These are phyloP conservation scores for Sugiyamaella castrensis DNA, from an alignment of 1,139 yeast genomes.

Conservation along the genomic window DNA sequence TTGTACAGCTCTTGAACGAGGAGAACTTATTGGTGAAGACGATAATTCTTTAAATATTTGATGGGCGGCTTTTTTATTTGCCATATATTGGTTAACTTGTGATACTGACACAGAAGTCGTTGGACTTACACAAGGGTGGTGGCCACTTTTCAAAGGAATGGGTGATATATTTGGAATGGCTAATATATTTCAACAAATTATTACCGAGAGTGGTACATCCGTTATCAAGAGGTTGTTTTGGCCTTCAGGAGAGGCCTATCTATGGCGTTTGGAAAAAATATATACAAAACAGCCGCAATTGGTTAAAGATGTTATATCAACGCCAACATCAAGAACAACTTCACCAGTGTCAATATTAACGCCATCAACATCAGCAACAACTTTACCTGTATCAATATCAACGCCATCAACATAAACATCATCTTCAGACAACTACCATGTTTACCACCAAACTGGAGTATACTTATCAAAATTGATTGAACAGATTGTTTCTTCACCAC, in stretches of 20 bases:
- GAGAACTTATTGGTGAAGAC: background rate
- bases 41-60: slow-evolving; percentile 9
- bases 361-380: too few species aligned
- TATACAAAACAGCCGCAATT: background rate
- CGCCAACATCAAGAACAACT: too few species aligned
- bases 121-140: slow-evolving; percentile 13
- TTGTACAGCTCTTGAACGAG: slow-evolving; percentile 7
- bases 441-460: background rate
- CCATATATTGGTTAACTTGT: slow-evolving; percentile 13
- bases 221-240: background rate
- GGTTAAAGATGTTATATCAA: too few species aligned
- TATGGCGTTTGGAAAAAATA: background rate
- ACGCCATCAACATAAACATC: too few species aligned
- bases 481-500: background rate
- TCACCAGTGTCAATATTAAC: too few species aligned
- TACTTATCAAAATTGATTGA: background rate
- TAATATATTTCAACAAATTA: slow-evolving; percentile 1
- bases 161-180: too few species aligned
- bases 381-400: too few species aligned
- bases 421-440: background rate
- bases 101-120: slow-evolving; percentile 14
- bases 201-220: background rate
- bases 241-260: slow-evolving; percentile 5
- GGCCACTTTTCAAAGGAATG: slow-evolving; percentile 14
- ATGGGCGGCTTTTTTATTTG: slow-evolving; percentile 13